Evolutionary conservation across 164 flowering plant species (phyloP).

Genomic region (Malania oleifera): DNA sequence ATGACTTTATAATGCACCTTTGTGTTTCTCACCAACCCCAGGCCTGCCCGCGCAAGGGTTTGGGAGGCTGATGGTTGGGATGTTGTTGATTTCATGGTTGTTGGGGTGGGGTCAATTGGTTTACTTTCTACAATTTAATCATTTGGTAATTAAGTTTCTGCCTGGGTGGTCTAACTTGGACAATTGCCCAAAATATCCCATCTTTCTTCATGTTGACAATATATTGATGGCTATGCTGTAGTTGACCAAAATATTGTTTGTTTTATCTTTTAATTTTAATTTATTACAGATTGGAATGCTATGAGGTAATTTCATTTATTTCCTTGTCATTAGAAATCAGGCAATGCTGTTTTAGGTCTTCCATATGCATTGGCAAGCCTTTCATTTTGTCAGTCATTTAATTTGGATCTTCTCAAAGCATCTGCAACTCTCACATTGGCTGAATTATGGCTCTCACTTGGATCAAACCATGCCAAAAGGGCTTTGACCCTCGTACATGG

Average conservation of each 20-base stretch:
- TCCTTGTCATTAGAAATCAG: slow-evolving; percentile 57
- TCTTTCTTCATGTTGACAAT: too few species aligned
- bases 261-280: neutral
- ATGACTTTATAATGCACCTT: too few species aligned
- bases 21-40: too few species aligned
- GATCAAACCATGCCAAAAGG: slow-evolving; percentile 72
- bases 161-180: neutral
- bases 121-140: neutral
- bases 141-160: neutral
- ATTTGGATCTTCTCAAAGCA: slow-evolving; percentile 94
- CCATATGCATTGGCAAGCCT: slow-evolving; percentile 91
- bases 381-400: slow-evolving; percentile 86
- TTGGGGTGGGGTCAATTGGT: too few species aligned
- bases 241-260: too few species aligned
- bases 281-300: neutral
- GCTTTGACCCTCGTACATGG: slow-evolving; percentile 68
- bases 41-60: too few species aligned
- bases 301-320: neutral
- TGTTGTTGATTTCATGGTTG: too few species aligned
- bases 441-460: slow-evolving; percentile 87
- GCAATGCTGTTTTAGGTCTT: slow-evolving; percentile 77
- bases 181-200: too few species aligned
- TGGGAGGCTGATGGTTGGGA: too few species aligned
- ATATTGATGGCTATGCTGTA: too few species aligned
- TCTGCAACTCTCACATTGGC: slow-evolving; percentile 79